Base-by-base conservation (phyloP, 768 basidiomycete species). In the Mycena filopes region DNA sequence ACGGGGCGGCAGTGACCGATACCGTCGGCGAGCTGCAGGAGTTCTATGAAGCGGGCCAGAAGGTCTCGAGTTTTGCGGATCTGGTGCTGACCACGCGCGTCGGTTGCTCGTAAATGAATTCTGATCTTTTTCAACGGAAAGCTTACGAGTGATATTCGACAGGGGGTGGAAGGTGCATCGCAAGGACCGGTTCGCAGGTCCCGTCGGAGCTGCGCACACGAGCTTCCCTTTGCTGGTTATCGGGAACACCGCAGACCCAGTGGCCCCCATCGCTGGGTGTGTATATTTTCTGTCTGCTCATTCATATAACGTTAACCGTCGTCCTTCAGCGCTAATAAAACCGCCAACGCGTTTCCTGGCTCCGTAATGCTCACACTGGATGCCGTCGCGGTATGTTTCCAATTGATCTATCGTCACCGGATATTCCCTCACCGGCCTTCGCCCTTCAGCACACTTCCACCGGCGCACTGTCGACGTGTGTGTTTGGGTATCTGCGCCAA, bases 141-240 rank as follows among this genome's bases (percentile, higher is more conserved):
- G n/a, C 25, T 49, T 26, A 41, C 15, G 16, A 31, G 11, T 15
- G 20, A 13, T 23, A 9, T 26, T 47, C 12, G 20, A n/a, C 33
- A 66, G 59, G 3, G 65, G 51, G 16, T 66, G 59, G 58, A 54
- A 60, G 42, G 31, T 49, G 26, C 64, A 65, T 33, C 47, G 51
- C 16, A 23, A 49, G 18, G 50, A 46, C 8, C 67, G 57, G 11
- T 66, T 75, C 66, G 59, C 33, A 77, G 75, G 75, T 15, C 77
- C 76, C 0, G 67, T 78, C 43, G 63, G 63, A 16, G 76, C 55
- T 38, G 8, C 65, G 2, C 76, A 76, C 42, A 78, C 77, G 7
- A 78, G 77, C 51, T 72, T 71, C 42, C 77, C 77, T 1, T 61
- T 79, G n/a, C 66, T 79, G 15, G 42, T 78, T 5, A 70, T 75